Base-by-base conservation (phyloP, 352 stramenopile genomes). In the Phytophthora sp. region DNA sequence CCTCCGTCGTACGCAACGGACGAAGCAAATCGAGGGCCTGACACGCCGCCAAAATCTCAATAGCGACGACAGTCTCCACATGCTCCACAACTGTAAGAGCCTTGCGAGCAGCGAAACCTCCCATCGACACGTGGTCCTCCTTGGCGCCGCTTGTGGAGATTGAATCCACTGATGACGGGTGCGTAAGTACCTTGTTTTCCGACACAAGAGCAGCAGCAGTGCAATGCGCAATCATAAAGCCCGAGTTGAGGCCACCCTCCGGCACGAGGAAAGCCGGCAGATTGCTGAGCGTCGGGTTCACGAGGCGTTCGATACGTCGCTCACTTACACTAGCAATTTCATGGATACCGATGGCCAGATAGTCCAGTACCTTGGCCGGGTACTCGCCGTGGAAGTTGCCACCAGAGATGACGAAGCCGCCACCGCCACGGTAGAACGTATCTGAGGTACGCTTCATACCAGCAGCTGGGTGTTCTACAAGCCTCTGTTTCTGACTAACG, bases 351-450 rank as follows among this genome's bases (percentile, higher is more conserved):
- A 97, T 97, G n/a, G 88, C 84, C 36, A 97, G 75, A 74, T 91
- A 97, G 69, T 97, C 89, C 23, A 96, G 76, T 30, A 91, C 89
- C 71, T 96, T 96, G 55, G 86, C 90, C 13, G 88, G 87, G 77
- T 97, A 97, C 66, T 97, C 90, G 45, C 88, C 90, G 63, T 97
- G 88, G 76, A 97, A 97, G 73, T 97, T 97, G 69, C 90, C 88
- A 33, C 90, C 90, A 3, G 87, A 96, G 66, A 96, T 96, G 77
- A 96, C 86, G 55, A 95, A 91, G 29, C 85, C 86, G 31, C 84
- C 82, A 12, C 76, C 84, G 11, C 83, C 81, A 39, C 84, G 79
- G 72, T 92, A 92, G 71, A 96, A 89, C 33, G 85, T 93, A 50
- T 94, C 87, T 16, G 83, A 90, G 8, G 79, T 91, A 49, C 85